Percentiles rank a stretch among this genome's conserved stretches.
Conservation (phyloP, 1,284 basidiomycete species). For the Anthracocystis panici-leucophaei region DNA sequence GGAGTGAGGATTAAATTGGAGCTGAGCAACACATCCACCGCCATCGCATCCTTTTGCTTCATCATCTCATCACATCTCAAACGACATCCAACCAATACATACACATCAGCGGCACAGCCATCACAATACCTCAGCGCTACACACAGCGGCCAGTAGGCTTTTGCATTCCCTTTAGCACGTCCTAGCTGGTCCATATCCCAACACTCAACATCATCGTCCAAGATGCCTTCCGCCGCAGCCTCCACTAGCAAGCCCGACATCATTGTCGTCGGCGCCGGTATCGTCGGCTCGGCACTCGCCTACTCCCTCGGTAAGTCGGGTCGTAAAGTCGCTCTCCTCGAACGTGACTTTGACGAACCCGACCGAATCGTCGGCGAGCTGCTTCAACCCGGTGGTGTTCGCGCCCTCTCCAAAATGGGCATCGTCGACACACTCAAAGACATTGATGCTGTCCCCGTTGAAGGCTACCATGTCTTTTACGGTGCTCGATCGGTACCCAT, state of each 20-base stretch:
- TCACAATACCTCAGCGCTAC: background rate
- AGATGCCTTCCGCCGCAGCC: slow-evolving; percentile 12
- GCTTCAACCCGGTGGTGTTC: slow-evolving; percentile 91
- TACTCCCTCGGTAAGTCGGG: slow-evolving; percentile 65
- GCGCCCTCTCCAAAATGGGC: slow-evolving; percentile 81
- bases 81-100: background rate
- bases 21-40: too few species aligned
- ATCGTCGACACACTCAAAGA: slow-evolving; percentile 79
- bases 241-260: slow-evolving; percentile 42
- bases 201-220: slow-evolving; percentile 2
- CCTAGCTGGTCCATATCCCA: slow-evolving; percentile 29
- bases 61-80: background rate
- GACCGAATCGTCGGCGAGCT: slow-evolving; percentile 98
- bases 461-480: slow-evolving; percentile 89
- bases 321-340: slow-evolving; percentile 72
- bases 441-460: slow-evolving; percentile 86
- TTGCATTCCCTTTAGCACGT: background rate
- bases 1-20: too few species aligned
- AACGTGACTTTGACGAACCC: slow-evolving; percentile 85
- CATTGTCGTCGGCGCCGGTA: slow-evolving; percentile 66
- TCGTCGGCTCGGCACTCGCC: slow-evolving; percentile 66
- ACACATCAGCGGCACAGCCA: background rate
- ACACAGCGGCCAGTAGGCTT: slow-evolving; percentile 26
- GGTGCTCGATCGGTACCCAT: slow-evolving; percentile 79
- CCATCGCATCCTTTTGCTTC: background rate